Conservation (phyloP, 139 green algal genomes). For the Eudorina sp. region DNA sequence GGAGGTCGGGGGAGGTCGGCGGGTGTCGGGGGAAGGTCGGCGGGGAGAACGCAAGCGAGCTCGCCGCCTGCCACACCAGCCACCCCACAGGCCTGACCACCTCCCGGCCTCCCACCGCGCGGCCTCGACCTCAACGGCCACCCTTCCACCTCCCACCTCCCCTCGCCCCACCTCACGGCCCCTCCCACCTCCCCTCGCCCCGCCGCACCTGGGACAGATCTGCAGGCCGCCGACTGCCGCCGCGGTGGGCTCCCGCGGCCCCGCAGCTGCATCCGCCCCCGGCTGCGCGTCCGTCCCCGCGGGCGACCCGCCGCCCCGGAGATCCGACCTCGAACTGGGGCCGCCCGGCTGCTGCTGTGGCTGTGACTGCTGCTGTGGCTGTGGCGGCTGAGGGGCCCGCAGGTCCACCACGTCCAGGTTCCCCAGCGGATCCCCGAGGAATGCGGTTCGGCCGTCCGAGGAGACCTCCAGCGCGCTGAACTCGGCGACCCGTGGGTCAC, state of each 20-base stretch:
- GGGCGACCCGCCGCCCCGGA: neutral
- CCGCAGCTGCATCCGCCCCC: neutral
- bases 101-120: too few species aligned
- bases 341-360: neutral
- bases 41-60: too few species aligned
- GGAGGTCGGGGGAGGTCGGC: too few species aligned
- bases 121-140: too few species aligned
- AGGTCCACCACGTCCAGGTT: slow-evolving; percentile 50
- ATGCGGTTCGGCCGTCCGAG: slow-evolving; percentile 49
- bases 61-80: too few species aligned
- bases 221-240: neutral
- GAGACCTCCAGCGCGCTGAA: slow-evolving; percentile 69
- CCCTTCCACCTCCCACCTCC: too few species aligned
- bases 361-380: neutral
- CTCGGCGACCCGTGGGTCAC: slow-evolving; percentile 58
- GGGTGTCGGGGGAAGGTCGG: too few species aligned
- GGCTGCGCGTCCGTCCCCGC: slow-evolving; percentile 5
- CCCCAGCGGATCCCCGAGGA: slow-evolving; percentile 58
- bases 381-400: slow-evolving; percentile 7
- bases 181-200: neutral
- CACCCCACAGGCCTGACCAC: too few species aligned
- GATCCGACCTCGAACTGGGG: neutral
- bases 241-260: neutral
- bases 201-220: neutral
- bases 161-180: too few species aligned